A percentile compares a stretch with the other conserved stretches of the same genome.
Evolutionary conservation across 2,329 filamentous ascomycete genomes (phyloP).

Genomic region (Phaeophleospora eucalypticola): DNA sequence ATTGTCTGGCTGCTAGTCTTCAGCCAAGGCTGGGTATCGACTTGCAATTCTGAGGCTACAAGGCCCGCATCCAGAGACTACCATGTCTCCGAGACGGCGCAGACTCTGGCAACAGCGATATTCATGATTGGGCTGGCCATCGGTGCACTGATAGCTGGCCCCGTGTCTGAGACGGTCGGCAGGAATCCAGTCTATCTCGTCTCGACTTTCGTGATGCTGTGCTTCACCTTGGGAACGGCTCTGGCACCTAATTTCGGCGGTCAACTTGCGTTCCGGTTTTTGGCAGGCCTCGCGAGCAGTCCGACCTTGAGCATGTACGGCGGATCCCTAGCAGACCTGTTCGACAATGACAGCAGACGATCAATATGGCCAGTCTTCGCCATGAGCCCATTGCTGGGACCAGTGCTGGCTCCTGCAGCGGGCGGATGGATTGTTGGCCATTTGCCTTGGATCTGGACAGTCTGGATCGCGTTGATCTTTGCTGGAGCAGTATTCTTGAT

Average conservation of each 20-base stretch:
- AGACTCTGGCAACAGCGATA: constrained; percentile 32
- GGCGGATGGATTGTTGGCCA: constrained; percentile 1
- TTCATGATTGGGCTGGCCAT: constrained; percentile 43
- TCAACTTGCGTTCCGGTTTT: constrained; percentile 21
- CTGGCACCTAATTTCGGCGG: constrained; percentile 21
- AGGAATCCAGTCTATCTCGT: constrained; percentile 24
- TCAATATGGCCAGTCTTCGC: constrained; percentile 1
- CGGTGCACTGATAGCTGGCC: constrained; percentile 37
- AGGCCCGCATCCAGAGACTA: background rate
- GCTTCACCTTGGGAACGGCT: constrained; percentile 17
- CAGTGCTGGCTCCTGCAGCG: constrained; percentile 19
- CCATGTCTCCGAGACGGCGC: background rate
- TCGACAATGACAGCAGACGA: background rate
- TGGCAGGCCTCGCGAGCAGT: constrained; percentile 23
- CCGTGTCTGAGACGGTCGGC: constrained; percentile 34
- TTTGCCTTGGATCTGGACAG: constrained; percentile 7
- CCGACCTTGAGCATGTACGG: constrained; percentile 24
- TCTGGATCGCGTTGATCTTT: constrained; percentile 35
- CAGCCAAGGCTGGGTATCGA: background rate
- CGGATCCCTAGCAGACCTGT: constrained; percentile 25
- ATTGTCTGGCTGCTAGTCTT: background rate
- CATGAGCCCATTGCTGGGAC: constrained; percentile 7
- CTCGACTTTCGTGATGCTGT: constrained; percentile 12
- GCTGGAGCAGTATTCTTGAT: constrained; percentile 6
- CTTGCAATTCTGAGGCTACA: background rate